phyloP scores from a whole-genome alignment of 768 basidiomycete genomes.

The Rhodotorula diobovata region DNA sequence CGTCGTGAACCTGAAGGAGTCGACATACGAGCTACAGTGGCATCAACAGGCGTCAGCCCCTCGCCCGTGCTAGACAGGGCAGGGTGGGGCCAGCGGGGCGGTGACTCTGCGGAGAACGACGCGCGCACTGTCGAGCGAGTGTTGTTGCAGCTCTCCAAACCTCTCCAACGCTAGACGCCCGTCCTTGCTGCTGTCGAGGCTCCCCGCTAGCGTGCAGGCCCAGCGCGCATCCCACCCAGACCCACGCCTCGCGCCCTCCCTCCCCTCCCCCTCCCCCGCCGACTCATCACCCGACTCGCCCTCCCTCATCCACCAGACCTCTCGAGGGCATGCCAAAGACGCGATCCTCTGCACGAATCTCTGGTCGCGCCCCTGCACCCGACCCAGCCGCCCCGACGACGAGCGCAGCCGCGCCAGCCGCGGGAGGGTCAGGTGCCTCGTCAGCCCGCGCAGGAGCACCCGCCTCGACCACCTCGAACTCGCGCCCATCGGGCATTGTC shows the following conservation, averaged over 20 bases:
- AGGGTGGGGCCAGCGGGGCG: no score
- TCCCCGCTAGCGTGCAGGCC: neutral
- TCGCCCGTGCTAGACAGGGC: no score
- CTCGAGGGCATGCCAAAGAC: conserved; percentile 1
- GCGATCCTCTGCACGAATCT: neutral
- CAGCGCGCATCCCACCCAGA: no score
- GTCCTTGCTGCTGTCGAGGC: no score
- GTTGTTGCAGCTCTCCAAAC: no score
- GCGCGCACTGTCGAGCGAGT: no score
- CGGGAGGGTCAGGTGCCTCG: neutral
- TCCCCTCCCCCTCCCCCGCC: neutral
- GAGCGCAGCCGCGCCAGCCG: neutral
- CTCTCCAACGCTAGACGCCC: no score
- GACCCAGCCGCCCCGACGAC: neutral
- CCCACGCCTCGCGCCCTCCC: no score
- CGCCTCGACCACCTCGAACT: neutral
- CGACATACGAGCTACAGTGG: no score
- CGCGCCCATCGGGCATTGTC: neutral
- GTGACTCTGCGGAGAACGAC: no score
- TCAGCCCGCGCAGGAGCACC: neutral
- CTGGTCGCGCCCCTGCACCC: neutral
- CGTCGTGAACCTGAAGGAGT: no score
- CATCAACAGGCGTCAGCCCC: no score
- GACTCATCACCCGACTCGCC: neutral
- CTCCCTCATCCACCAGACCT: neutral